Evolutionary conservation across 139 green algal species (phyloP).

Genomic region (Chlorella sp.): DNA sequence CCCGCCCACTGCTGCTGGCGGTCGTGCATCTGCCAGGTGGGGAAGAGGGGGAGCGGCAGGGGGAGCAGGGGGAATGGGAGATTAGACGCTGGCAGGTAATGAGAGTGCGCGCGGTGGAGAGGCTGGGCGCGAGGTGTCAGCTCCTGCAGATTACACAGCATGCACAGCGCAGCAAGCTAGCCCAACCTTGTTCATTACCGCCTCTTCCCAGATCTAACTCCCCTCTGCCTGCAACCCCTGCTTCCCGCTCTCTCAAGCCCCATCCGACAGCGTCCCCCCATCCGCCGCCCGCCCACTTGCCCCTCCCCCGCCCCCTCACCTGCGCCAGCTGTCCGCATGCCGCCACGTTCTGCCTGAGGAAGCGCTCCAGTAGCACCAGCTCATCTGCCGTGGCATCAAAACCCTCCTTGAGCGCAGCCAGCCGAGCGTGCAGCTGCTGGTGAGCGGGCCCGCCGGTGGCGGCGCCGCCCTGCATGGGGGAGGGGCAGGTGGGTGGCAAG

Average conservation of each 20-base stretch:
- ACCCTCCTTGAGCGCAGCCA: not conserved
- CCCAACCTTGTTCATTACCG: no score
- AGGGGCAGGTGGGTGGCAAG: no score
- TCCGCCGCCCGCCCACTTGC: no score
- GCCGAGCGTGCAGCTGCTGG: not conserved
- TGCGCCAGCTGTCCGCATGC: constrained; percentile 40
- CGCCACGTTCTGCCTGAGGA: constrained; percentile 48
- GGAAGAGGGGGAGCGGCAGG: not conserved
- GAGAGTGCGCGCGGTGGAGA: not conserved
- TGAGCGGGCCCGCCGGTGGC: not conserved
- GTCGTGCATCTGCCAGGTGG: constrained; percentile 1
- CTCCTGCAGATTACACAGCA: not conserved
- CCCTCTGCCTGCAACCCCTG: no score
- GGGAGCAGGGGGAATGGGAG: not conserved
- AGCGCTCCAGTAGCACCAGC: constrained; percentile 42
- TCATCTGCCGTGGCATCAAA: constrained; percentile 14
- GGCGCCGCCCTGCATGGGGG: not conserved
- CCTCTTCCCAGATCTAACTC: no score
- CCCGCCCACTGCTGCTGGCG: not conserved
- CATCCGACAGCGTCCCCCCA: not conserved
- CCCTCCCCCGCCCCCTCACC: not conserved
- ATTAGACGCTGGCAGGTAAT: not conserved
- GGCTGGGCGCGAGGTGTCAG: not conserved
- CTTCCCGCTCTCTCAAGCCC: no score
- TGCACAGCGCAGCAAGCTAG: no score